Evolutionary conservation across 805 yeast genomes (phyloP).

Genomic region (Starmerella etchellsii): DNA sequence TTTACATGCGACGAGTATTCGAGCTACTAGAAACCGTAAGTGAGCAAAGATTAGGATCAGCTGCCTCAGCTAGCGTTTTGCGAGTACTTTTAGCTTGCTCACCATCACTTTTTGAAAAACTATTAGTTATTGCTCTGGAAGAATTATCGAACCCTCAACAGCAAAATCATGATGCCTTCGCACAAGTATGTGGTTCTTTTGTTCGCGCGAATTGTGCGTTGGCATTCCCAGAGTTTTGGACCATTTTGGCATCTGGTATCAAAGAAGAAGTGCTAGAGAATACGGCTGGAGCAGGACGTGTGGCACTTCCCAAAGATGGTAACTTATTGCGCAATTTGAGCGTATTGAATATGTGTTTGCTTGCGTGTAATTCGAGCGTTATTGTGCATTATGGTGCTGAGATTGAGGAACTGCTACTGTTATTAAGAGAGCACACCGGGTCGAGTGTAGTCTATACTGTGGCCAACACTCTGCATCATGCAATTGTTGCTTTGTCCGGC

Average conservation of each 20-base stretch:
- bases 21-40: constrained; percentile 44
- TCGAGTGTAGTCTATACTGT: constrained; percentile 56
- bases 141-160: constrained; percentile 46
- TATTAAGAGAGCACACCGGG: constrained; percentile 35
- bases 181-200: constrained; percentile 60
- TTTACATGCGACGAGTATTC: constrained; percentile 47
- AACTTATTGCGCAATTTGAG: constrained; percentile 58
- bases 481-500: constrained; percentile 45
- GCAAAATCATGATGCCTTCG: constrained; percentile 48
- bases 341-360: constrained; percentile 54
- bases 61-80: constrained; percentile 11
- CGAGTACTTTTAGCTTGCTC: constrained; percentile 19
- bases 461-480: constrained; percentile 53
- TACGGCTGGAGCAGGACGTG: constrained; percentile 66
- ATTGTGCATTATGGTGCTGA: constrained; percentile 36
- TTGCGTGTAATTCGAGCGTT: constrained; percentile 45
- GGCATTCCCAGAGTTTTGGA: constrained; percentile 35
- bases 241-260: constrained; percentile 39
- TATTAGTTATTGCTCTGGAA: constrained; percentile 28
- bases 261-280: constrained; percentile 57
- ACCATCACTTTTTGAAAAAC: constrained; percentile 21
- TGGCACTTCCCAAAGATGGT: constrained; percentile 61
- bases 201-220: constrained; percentile 48
- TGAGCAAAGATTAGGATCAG: constrained; percentile 11
- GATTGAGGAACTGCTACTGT: constrained; percentile 35